A percentile compares a stretch with the other conserved stretches of the same genome.
Conservation (phyloP, 208 protist genomes). For the Leptomonas seymouri region DNA sequence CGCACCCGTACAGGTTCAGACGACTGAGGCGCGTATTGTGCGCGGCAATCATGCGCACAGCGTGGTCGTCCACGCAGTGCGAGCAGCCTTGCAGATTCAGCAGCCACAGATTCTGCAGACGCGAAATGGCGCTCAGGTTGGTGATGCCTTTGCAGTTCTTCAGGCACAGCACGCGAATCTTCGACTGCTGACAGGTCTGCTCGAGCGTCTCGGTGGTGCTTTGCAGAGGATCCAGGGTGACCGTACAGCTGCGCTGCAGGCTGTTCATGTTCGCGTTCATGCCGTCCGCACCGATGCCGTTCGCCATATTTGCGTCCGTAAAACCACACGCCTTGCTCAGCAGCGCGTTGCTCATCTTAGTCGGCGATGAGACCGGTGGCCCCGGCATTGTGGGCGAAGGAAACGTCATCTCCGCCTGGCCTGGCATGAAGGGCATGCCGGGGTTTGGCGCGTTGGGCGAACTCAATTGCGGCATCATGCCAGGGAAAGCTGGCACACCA, state of each 20-base stretch:
- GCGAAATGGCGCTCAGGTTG: slow-evolving; percentile 48
- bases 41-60: slow-evolving; percentile 55
- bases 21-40: slow-evolving; percentile 65
- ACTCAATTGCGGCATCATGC: slow-evolving; percentile 19
- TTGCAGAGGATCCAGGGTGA: slow-evolving; percentile 53
- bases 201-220: slow-evolving; percentile 65
- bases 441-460: slow-evolving; percentile 14
- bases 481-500: slow-evolving; percentile 16
- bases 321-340: slow-evolving; percentile 32
- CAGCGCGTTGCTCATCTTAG: slow-evolving; percentile 36
- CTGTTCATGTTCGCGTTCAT: slow-evolving; percentile 47
- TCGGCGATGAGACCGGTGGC: slow-evolving; percentile 23
- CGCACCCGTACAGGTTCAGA: slow-evolving; percentile 75
- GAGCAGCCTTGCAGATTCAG: slow-evolving; percentile 73
- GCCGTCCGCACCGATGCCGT: slow-evolving; percentile 32
- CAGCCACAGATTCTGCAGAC: slow-evolving; percentile 65
- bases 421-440: slow-evolving; percentile 24
- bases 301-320: slow-evolving; percentile 20
- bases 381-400: slow-evolving; percentile 14
- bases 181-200: slow-evolving; percentile 58
- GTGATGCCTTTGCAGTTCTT: slow-evolving; percentile 71
- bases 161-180: slow-evolving; percentile 55
- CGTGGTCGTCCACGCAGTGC: slow-evolving; percentile 55
- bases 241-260: slow-evolving; percentile 36
- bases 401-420: slow-evolving; percentile 16